phyloP scores from a whole-genome alignment of 1,139 yeast genomes.

The Pichia cactophila region DNA sequence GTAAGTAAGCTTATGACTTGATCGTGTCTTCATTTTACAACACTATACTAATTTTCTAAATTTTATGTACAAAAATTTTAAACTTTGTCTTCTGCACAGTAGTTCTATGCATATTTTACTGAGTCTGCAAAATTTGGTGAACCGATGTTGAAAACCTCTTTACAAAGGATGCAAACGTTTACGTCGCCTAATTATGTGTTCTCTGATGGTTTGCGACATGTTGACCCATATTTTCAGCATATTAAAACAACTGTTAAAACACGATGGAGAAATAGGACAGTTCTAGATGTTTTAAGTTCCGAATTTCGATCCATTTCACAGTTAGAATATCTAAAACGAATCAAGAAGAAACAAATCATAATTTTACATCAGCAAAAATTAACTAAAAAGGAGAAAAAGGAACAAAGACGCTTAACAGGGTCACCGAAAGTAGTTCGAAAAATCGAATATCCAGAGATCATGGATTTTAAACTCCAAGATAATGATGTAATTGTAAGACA shows the following conservation, averaged over 20 bases:
- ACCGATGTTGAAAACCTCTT: not conserved
- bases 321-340: conserved; percentile 18
- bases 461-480: conserved; percentile 28
- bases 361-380: conserved; percentile 10
- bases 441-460: conserved; percentile 10
- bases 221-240: conserved; percentile 38
- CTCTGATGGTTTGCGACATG: conserved; percentile 38
- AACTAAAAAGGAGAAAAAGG: conserved; percentile 12
- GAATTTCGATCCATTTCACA: conserved; percentile 32
- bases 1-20: too few relatives aligned
- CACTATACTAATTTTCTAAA: too few relatives aligned
- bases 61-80: too few relatives aligned
- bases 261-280: conserved; percentile 42
- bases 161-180: not conserved
- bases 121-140: too few relatives aligned
- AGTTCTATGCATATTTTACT: too few relatives aligned
- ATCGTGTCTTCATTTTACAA: too few relatives aligned
- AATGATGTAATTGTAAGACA: conserved; percentile 44
- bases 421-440: conserved; percentile 1
- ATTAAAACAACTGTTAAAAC: conserved; percentile 39
- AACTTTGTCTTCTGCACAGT: too few relatives aligned
- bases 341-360: conserved; percentile 15
- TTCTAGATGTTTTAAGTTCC: conserved; percentile 35
- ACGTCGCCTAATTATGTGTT: conserved; percentile 22
- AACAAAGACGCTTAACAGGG: conserved; percentile 6